A percentile compares a stretch with the other conserved stretches of the same genome.
These are phyloP conservation scores for Aschersonia sp. DNA, from an alignment of 2,329 filamentous ascomycete genomes.

Conservation along the genomic window DNA sequence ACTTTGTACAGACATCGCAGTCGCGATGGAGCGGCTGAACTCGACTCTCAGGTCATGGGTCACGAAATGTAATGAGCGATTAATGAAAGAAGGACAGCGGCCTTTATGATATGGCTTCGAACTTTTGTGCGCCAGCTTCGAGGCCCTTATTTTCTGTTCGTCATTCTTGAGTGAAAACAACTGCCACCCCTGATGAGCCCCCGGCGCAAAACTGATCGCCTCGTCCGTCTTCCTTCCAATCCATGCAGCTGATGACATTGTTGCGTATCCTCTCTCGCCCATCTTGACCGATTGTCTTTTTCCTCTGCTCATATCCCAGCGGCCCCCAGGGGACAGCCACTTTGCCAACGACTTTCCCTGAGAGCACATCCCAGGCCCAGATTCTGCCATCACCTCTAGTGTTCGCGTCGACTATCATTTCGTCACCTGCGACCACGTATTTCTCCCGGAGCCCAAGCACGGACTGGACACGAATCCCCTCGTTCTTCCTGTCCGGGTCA, in stretches of 20 bases:
- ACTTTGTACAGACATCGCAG: no score
- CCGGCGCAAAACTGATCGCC: slow-evolving; percentile 51
- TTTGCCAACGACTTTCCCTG: slow-evolving; percentile 50
- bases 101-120: no score
- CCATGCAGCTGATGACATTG: slow-evolving; percentile 47
- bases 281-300: slow-evolving; percentile 40
- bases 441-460: slow-evolving; percentile 63
- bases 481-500: slow-evolving; percentile 43
- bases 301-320: slow-evolving; percentile 29
- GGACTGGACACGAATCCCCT: slow-evolving; percentile 58
- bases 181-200: slow-evolving; percentile 50
- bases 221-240: slow-evolving; percentile 47
- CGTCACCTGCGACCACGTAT: slow-evolving; percentile 68
- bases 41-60: no score
- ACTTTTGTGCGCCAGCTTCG: background rate
- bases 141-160: slow-evolving; percentile 5
- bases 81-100: no score
- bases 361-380: slow-evolving; percentile 75
- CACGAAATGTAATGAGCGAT: no score
- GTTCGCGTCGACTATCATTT: slow-evolving; percentile 28
- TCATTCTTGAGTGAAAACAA: slow-evolving; percentile 36
- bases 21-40: no score
- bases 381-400: slow-evolving; percentile 39
- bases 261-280: slow-evolving; percentile 43
- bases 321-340: slow-evolving; percentile 45